phyloP scores from a whole-genome alignment of 257 asterid genomes.

The Solanum chilense region DNA sequence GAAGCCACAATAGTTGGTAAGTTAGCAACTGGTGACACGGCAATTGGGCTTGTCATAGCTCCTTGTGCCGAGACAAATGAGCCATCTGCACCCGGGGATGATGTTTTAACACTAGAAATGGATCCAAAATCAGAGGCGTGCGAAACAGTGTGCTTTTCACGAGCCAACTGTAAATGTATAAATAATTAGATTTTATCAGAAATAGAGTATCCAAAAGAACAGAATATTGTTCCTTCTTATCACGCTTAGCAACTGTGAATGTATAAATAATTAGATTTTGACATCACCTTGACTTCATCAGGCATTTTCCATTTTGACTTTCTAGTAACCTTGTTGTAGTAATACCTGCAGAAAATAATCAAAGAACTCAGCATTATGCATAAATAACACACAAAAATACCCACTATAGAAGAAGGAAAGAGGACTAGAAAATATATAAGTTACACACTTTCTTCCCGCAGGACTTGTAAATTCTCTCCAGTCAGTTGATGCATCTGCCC shows the following conservation, averaged over 20 bases:
- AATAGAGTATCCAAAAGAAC: conserved; percentile 2
- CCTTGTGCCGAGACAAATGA: conserved; percentile 23
- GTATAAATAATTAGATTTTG: neutral
- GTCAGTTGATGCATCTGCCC: conserved; percentile 92
- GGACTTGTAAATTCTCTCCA: conserved; percentile 76
- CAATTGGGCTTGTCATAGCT: conserved; percentile 43
- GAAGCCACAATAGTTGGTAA: conserved; percentile 25
- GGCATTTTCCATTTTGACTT: conserved; percentile 83
- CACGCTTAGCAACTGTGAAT: conserved; percentile 23
- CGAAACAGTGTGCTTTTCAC: conserved; percentile 34
- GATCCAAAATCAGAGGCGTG: conserved; percentile 24
- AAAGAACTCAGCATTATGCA: neutral
- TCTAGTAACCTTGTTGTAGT: conserved; percentile 56
- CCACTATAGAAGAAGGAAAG: neutral
- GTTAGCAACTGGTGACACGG: conserved; percentile 36
- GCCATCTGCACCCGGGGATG: conserved; percentile 22
- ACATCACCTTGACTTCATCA: conserved; percentile 70
- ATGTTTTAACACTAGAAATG: conserved; percentile 28
- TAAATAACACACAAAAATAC: neutral
- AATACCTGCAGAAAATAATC: conserved; percentile 40
- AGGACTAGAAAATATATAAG: neutral
- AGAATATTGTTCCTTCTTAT: neutral
- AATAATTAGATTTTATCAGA: neutral
- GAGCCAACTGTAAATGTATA: conserved; percentile 25
- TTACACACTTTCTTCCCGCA: conserved; percentile 66